Base-by-base conservation (phyloP, 2,329 filamentous ascomycete genomes). In the Pseudopyricularia javanii region DNA sequence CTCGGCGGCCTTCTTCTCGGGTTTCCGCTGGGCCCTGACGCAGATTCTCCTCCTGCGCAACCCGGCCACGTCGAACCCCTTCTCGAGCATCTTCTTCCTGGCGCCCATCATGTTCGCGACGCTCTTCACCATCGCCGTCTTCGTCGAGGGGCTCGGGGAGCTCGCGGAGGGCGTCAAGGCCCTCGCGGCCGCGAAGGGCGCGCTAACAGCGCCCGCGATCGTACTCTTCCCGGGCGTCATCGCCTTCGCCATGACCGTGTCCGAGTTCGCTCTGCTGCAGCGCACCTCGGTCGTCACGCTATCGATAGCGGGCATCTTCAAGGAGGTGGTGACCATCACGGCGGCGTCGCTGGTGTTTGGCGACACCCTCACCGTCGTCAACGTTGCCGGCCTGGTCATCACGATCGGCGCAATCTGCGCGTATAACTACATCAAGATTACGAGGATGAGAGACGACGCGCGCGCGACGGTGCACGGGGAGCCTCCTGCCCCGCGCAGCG, bases 11-110 rank as follows among this genome's bases (percentile, higher is more conserved):
- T 93, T 95, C 70, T 95, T 95, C 65, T 95, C 90, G 2, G 93
- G 93, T 53, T 95, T 98, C 72, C 85, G 93, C 61, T 98, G 93
- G 93, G 88, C 82, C n/a, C 73, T 98, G n/a, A 97, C 93, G 0
- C 93, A 98, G 65, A 95, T 98, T 55, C 80, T 98, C 4, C 80
- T 98, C 7, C 80, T 97, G 28, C 86, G 91, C 60, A 95, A 96
- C 68, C 90, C 91, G 1, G 91, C 93, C 20, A 98, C 93, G 0
- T 88, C 88, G 47, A 98, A 98, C 63, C 93, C 93, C 0, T 97
- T 98, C 68, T 91, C 89, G 14, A 94, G 88, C 60, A 95, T 98
- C 59, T 96, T 97, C 71, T 96, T 91, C 70, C 81, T 98, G n/a
- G 91, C 91, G 1, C 93, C 93, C 1, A 80, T 96, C 69, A 98